Evolutionary conservation across 2,329 filamentous ascomycete species (phyloP).

Genomic region (Sodiomyces alkalinus): DNA sequence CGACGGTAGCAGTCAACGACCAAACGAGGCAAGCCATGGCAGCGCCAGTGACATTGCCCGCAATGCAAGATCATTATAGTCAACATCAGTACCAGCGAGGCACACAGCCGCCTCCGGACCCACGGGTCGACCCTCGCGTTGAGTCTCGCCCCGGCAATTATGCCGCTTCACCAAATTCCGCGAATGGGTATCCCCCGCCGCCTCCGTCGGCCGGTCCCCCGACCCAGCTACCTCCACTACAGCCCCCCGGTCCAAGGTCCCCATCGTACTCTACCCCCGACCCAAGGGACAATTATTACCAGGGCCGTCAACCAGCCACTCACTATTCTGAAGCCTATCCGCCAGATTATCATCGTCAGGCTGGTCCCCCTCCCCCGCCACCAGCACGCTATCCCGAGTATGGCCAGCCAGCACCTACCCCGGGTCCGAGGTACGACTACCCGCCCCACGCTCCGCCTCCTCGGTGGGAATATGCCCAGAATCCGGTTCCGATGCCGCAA

Average conservation of each 20-base stretch:
- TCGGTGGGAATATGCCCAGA: conserved; percentile 16
- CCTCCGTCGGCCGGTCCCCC: conserved; percentile 4
- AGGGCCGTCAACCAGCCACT: conserved; percentile 15
- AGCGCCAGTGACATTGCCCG: conserved; percentile 29
- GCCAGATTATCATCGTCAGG: conserved; percentile 19
- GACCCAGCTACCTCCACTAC: conserved; percentile 7
- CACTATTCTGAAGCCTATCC: conserved; percentile 19
- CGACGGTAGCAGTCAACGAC: too few species aligned
- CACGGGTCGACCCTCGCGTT: conserved; percentile 17
- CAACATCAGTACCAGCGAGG: conserved; percentile 17
- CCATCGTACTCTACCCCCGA: conserved; percentile 7
- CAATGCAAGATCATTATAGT: conserved; percentile 31
- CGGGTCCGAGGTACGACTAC: conserved; percentile 8
- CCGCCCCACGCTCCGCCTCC: conserved; percentile 5
- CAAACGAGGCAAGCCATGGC: conserved; percentile 25
- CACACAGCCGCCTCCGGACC: conserved; percentile 25
- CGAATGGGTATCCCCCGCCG: conserved; percentile 29
- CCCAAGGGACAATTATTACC: conserved; percentile 14
- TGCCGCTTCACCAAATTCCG: conserved; percentile 27
- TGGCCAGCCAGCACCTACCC: conserved; percentile 7
- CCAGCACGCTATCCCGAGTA: conserved; percentile 19
- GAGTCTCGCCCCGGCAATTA: conserved; percentile 7
- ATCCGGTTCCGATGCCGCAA: conserved; percentile 25
- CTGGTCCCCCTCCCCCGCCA: conserved; percentile 15
- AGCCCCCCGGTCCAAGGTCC: conserved; percentile 7